These are phyloP conservation scores for Entomortierella beljakovae DNA, from an alignment of 192 early-diverging fungal species.

Conservation along the genomic window DNA sequence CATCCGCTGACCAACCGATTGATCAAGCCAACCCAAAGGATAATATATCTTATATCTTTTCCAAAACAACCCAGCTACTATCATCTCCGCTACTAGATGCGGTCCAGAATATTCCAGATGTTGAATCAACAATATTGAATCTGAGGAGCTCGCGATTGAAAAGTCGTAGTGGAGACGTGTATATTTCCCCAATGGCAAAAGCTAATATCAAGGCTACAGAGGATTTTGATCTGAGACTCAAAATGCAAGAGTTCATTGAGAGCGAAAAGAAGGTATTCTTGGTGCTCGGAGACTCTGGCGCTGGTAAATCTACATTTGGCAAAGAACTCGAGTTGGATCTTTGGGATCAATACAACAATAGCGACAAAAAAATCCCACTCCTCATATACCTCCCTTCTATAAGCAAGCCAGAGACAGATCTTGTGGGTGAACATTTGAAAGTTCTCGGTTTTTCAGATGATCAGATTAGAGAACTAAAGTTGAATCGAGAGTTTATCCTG, in stretches of 20 bases:
- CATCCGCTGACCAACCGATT: too few relatives aligned
- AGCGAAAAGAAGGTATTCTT: slow-evolving; percentile 14
- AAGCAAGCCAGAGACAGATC: slow-evolving; percentile 4
- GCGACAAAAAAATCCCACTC: background rate
- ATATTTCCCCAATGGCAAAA: too few relatives aligned
- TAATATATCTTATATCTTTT: too few relatives aligned
- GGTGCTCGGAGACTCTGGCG: slow-evolving; percentile 16
- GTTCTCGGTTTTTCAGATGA: background rate
- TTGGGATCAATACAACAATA: slow-evolving; percentile 5
- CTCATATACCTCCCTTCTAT: background rate
- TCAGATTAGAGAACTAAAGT: background rate
- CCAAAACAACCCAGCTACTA: too few relatives aligned
- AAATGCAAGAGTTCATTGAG: background rate
- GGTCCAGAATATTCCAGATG: too few relatives aligned
- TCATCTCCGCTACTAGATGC: too few relatives aligned
- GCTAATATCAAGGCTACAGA: background rate
- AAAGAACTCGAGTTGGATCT: background rate
- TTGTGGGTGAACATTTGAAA: slow-evolving; percentile 10
- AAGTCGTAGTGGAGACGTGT: too few relatives aligned
- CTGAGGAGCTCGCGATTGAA: too few relatives aligned
- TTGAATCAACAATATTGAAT: too few relatives aligned
- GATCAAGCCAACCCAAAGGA: too few relatives aligned
- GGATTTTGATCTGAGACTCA: background rate
- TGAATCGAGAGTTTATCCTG: slow-evolving; percentile 3
- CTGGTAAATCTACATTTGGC: slow-evolving; percentile 16